Base-by-base conservation (phyloP, 2,329 filamentous ascomycete species). In the Periconia sp. region DNA sequence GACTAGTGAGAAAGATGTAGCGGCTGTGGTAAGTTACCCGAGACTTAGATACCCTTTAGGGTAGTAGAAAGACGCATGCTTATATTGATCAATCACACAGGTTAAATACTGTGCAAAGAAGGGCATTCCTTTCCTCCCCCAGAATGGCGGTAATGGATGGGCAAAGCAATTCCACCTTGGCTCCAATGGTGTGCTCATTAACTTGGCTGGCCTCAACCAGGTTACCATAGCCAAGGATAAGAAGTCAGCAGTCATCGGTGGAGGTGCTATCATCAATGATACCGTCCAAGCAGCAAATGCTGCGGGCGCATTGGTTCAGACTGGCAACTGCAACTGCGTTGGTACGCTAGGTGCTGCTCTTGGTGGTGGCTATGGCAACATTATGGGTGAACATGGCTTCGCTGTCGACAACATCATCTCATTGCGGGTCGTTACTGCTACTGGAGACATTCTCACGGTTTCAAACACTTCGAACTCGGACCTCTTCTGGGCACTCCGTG, bases 311-410 rank as follows among this genome's bases (percentile, higher is more conserved):
- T 37, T 54, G 7, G 46, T 61, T 12, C n/a, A 22, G 7, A 57
- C 59, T 12, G 58, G 58, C 5, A 59, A 55, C 33, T 61, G 56
- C 43, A 59, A 63, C 24, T 53, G 51, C 22, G 52, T 63, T 12
- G 55, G 58, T 9, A 29, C 35, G 11, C 25, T 61, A 10, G 58
- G 59, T 6, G 58, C 57, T 10, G 10, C 38, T 7, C 49, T 64
- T 0, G 79, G 79, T 2, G 81, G 80, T 19, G 81, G 81, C 1
- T 80, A 79, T 50, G 80, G 82, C 3, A 74, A 76, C 63, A 63
- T 84, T 16, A 75, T 74, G 30, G 76, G 78, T 1, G 59, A 68
- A 19, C 65, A 79, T 35, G 83, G 83, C 0, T 71, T 84, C 12
- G 71, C 70, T 1, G 74, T 79, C 31, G 78, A 81, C 52, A 74